A percentile compares a stretch with the other conserved stretches of the same genome.
These are phyloP conservation scores for Amphicarpaea edgeworthii DNA, from an alignment of 306 rosid species.

Conservation along the genomic window DNA sequence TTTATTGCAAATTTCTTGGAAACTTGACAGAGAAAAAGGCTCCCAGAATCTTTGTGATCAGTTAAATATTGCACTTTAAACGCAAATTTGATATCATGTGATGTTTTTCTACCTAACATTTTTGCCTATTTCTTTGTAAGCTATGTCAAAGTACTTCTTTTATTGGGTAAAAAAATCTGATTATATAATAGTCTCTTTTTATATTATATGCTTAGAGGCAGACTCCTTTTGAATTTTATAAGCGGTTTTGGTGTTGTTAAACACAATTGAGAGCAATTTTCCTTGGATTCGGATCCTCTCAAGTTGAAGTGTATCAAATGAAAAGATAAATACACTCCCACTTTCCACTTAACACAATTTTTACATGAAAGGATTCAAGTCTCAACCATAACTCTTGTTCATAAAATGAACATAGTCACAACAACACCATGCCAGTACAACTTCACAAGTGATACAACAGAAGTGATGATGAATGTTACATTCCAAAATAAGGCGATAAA, in stretches of 20 bases:
- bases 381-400: neutral
- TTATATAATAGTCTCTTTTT: neutral
- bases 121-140: neutral
- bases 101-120: neutral
- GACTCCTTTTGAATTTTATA: slow-evolving; percentile 2
- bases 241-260: slow-evolving; percentile 16
- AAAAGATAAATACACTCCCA: neutral
- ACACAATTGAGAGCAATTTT: neutral
- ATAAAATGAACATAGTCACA: neutral
- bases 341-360: neutral
- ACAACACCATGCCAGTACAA: neutral
- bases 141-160: neutral
- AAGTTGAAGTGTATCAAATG: neutral
- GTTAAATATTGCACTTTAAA: neutral
- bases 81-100: neutral
- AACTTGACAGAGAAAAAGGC: neutral
- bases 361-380: neutral
- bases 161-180: neutral
- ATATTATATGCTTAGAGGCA: neutral
- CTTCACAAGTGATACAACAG: slow-evolving; percentile 1
- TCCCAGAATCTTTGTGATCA: neutral
- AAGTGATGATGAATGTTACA: slow-evolving; percentile 33
- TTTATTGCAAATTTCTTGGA: neutral
- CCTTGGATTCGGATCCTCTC: neutral
- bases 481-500: slow-evolving; percentile 34